phyloP scores from a whole-genome alignment of 2,329 filamentous ascomycete genomes.

The Epichloe sp. region DNA sequence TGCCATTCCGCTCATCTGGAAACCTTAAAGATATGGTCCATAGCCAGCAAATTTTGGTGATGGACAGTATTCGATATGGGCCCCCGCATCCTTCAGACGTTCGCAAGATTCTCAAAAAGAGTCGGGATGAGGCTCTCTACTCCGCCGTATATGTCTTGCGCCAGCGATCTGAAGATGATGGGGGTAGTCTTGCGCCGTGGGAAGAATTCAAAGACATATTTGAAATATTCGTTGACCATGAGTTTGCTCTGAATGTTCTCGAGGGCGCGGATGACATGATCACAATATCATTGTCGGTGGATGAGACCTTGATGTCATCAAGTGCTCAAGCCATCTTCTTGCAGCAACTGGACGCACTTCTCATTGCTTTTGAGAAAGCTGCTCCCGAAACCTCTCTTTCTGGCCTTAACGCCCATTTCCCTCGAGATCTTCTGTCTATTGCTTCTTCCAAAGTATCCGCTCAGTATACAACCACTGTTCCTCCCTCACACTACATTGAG shows the following conservation, averaged over 20 bases:
- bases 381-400: not conserved
- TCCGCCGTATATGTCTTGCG: conserved; percentile 15
- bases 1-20: not conserved
- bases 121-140: conserved; percentile 9
- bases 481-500: not conserved
- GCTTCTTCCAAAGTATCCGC: not conserved
- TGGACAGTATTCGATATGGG: not conserved
- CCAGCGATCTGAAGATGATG: conserved; percentile 3
- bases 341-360: not conserved
- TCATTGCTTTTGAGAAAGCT: not conserved
- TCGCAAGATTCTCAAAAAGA: conserved; percentile 12
- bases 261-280: conserved; percentile 5
- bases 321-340: not conserved
- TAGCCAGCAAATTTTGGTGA: not conserved
- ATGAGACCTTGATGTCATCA: not conserved
- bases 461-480: not conserved
- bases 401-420: not conserved
- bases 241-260: conserved; percentile 25
- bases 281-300: not conserved
- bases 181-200: not conserved
- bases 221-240: conserved; percentile 25
- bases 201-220: conserved; percentile 3
- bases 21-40: not conserved
- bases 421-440: not conserved
- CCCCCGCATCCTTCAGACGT: conserved; percentile 11